These are phyloP conservation scores for Quercus dentata DNA, from an alignment of 306 rosid species.

Conservation along the genomic window DNA sequence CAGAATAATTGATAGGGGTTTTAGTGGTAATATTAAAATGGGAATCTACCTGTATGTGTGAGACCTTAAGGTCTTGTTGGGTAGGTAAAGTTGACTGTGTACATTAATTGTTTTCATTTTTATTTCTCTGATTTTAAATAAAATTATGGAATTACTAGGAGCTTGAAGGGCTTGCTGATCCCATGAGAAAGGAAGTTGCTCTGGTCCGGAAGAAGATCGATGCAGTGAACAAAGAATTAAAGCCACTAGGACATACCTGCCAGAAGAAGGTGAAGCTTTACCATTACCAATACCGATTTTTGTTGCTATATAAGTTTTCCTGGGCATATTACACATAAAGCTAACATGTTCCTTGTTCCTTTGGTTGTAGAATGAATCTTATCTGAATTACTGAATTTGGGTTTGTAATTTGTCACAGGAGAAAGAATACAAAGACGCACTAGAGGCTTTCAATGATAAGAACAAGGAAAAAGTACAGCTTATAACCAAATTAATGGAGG, in stretches of 20 bases:
- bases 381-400: not conserved
- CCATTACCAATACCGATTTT: not conserved
- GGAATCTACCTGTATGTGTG: no score
- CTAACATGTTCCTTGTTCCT: not conserved
- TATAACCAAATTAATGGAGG: slow-evolving; percentile 57
- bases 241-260: slow-evolving; percentile 93
- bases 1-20: not conserved
- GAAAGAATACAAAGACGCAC: slow-evolving; percentile 89
- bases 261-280: slow-evolving; percentile 71
- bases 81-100: not conserved
- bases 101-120: not conserved
- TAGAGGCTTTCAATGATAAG: slow-evolving; percentile 94
- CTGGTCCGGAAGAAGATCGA: slow-evolving; percentile 87
- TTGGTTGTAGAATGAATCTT: not conserved
- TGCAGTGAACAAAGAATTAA: slow-evolving; percentile 88
- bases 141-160: slow-evolving; percentile 49
- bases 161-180: slow-evolving; percentile 87
- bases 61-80: not conserved
- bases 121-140: not conserved
- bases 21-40: not conserved
- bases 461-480: slow-evolving; percentile 76
- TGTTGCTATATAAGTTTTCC: not conserved
- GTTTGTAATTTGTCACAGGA: slow-evolving; percentile 47
- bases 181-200: slow-evolving; percentile 90
- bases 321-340: not conserved